A percentile compares a stretch with the other conserved stretches of the same genome.
phyloP scores from a whole-genome alignment of 2,329 filamentous ascomycete genomes.

The Talaromyces sp. region DNA sequence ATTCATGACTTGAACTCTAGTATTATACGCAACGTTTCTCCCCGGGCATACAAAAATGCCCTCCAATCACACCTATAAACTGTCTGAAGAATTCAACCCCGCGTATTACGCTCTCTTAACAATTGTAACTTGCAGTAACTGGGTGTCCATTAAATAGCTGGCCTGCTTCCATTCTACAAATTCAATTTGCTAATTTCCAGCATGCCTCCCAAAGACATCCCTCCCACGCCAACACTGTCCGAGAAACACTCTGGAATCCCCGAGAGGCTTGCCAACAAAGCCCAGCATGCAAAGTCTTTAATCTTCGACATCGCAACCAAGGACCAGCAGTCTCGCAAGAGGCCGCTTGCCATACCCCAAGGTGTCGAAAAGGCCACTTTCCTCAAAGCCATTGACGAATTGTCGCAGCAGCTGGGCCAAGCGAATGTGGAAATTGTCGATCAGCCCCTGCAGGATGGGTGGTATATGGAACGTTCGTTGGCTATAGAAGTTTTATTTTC shows the following conservation, averaged over 20 bases:
- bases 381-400: conserved; percentile 29
- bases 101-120: no score
- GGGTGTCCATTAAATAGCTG: not conserved
- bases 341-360: conserved; percentile 24
- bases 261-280: conserved; percentile 7
- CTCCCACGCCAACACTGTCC: conserved; percentile 5
- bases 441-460: conserved; percentile 36
- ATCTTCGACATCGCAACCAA: conserved; percentile 9
- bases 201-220: not conserved
- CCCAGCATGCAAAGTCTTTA: conserved; percentile 4
- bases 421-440: conserved; percentile 39
- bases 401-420: conserved; percentile 27
- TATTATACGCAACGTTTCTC: not conserved
- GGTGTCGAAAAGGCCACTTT: conserved; percentile 34
- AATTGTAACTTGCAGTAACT: no score
- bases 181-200: not conserved
- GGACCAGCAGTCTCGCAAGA: not conserved
- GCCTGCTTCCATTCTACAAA: no score
- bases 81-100: no score
- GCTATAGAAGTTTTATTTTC: not conserved
- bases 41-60: no score
- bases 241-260: conserved; percentile 9
- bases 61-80: no score
- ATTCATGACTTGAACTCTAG: not conserved
- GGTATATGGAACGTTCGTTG: conserved; percentile 16